Evolutionary conservation across 169 alveolate genomes (phyloP), one percentile per base, ranked within the genome.

Genomic region (Eimeria nieschulzi): DNA sequence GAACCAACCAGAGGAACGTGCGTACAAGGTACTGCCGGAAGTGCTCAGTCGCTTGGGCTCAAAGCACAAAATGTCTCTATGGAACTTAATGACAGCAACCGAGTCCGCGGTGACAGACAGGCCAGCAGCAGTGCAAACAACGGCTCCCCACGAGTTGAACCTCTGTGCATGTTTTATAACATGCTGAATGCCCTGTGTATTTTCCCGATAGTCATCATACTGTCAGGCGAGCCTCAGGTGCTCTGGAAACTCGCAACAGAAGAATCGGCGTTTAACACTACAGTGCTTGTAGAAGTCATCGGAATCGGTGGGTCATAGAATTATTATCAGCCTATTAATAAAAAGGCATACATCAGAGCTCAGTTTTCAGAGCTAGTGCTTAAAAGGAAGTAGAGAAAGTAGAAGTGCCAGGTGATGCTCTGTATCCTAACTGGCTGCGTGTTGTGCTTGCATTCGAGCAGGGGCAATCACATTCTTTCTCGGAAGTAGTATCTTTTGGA

Each of bases 181-280:
- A 85, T 85, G 92, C 26, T 85, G 12, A 85, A 85, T 51, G 92
- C 92, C 7, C 15, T 54, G 0, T 53, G 19, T 19, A 71, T 85
- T 33, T 71, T 85, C 51, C 92, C 92, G 15, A 59, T 76, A 3
- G 72, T 85, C 23, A 54, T 85, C 10, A 25, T 75, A 54, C 12
- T 71, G 13, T 83, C 91, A 5, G 82, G 23, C 59, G 91, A 83
- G 64, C 83, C 83, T 7, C 15, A 51, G 8, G 64, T 75, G 17
- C 25, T 75, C 23, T 17, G 55, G 83, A 75, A 75, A 10, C 33
- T 75, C 17, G 64, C 83, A 17, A 64, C 83, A 75, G 83, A 75
- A 75, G 23, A 26, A 46, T 17, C 55, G 21, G 25, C 19, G 61
- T 46, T 75, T 17, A 39, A 17, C 19, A 7, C 64, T 25, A 46